Evolutionary conservation across 139 green algal species (phyloP).

Genomic region (Gonium pectorale): DNA sequence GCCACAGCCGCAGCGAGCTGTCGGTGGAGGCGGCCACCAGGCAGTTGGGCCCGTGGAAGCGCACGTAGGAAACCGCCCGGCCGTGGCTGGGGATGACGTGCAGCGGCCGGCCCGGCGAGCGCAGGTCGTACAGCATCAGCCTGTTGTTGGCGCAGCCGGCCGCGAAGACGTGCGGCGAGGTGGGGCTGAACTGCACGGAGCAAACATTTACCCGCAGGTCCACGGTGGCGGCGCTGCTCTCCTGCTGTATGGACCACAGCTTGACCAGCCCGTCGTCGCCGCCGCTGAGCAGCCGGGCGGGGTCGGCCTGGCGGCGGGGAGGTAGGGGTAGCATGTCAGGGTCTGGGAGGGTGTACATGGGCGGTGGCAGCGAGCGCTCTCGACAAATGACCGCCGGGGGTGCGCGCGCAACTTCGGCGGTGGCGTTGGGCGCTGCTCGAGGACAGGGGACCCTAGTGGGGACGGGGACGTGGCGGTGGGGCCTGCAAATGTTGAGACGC

Average conservation of each 20-base stretch:
- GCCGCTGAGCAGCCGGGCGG: conserved; percentile 69
- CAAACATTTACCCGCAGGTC: conserved; percentile 87
- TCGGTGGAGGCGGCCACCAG: conserved; percentile 88
- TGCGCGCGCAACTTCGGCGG: no score
- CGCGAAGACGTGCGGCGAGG: conserved; percentile 77
- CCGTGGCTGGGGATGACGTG: conserved; percentile 48
- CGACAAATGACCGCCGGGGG: no score
- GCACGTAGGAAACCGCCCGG: conserved; percentile 94
- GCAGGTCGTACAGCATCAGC: conserved; percentile 58
- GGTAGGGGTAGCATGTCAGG: no score
- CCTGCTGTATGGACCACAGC: conserved; percentile 46
- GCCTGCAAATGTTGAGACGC: no score
- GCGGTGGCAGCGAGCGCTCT: no score
- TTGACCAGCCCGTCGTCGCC: conserved; percentile 92
- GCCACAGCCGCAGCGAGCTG: conserved; percentile 28
- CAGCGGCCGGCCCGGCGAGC: conserved; percentile 27
- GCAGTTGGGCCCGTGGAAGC: conserved; percentile 68
- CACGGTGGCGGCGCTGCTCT: conserved; percentile 3
- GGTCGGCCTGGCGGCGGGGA: conserved; percentile 17
- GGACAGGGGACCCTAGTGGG: no score
- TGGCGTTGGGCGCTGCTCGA: no score
- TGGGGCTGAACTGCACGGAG: conserved; percentile 87
- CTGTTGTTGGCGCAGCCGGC: conserved; percentile 82
- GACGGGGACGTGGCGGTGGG: no score
- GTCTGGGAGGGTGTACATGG: no score